Evolutionary conservation across 768 basidiomycete genomes (phyloP), one percentile per base, ranked within the genome.

Genomic region (Cystofilobasidium macerans): DNA sequence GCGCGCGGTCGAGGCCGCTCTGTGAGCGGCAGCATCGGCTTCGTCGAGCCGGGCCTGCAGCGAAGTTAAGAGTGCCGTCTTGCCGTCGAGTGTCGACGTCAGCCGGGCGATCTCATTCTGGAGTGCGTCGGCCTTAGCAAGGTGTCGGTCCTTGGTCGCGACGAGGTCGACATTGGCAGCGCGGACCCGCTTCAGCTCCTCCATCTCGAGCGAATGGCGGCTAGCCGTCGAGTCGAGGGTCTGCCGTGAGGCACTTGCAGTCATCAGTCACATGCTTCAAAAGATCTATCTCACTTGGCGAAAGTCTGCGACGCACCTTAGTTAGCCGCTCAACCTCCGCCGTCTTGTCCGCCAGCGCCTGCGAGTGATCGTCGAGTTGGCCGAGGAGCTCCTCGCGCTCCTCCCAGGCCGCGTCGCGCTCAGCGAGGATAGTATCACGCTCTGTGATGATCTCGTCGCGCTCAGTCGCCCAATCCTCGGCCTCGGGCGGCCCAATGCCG

Each of bases 401-500:
- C 69, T 79, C 81, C 72, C 85, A 83, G 18, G 84, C 71, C 20
- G 77, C 78, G 40, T 84, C 82, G 71, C 80, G 83, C 35, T 77
- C 73, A 5, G 77, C 76, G 78, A 79, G 82, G 3, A 81, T 70
- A 63, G 83, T 82, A 56, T 84, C 80, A 24, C 84, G 67, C 63
- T 85, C 81, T 30, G 73, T 75, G 68, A 86, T 84, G 1, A 86
- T 74, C 63, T 85, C 83, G 28, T 74, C 75, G 69, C 48, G 62
- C 58, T 65, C 71, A 36, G 70, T 71, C 18, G 73, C 76, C 24
- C 73, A 65, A 68, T 82, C 81, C 6, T 69, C n/a, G 43, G 42
- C 47, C 30, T 54, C 38, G 8, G n/a, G 13, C 3, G 7, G 20
- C 24, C 1, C 57, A 0, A 43, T 30, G 1, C 26, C 26, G 0